Percentiles rank a stretch among this genome's conserved stretches.
Conservation (phyloP, 2,329 filamentous ascomycete species). For the Aspergillus jensenii region DNA sequence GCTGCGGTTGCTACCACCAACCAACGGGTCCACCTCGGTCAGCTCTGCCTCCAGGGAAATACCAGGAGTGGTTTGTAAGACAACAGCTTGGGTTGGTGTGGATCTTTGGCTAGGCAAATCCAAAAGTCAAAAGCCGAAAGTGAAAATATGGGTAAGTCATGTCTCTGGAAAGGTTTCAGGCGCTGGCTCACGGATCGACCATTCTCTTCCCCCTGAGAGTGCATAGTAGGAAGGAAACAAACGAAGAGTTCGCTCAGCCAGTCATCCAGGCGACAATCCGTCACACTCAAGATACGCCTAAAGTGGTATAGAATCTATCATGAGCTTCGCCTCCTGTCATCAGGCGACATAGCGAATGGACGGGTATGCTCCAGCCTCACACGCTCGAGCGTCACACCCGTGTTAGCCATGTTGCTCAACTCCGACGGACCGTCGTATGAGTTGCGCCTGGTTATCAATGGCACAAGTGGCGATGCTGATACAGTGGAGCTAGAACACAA, state of each 20-base stretch:
- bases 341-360: slow-evolving; percentile 16
- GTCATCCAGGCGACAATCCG: background rate
- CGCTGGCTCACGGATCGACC: background rate
- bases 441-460: background rate
- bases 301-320: slow-evolving; percentile 7
- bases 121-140: background rate
- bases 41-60: slow-evolving; percentile 14
- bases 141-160: background rate
- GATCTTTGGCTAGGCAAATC: slow-evolving; percentile 6
- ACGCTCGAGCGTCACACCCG: slow-evolving; percentile 17
- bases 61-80: slow-evolving; percentile 10
- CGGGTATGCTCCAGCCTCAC: slow-evolving; percentile 14
- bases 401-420: slow-evolving; percentile 10
- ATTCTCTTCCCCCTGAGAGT: background rate
- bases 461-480: slow-evolving; percentile 11
- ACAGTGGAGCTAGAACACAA: background rate
- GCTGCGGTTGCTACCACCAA: slow-evolving; percentile 24
- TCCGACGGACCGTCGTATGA: slow-evolving; percentile 18
- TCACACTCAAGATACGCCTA: slow-evolving; percentile 4
- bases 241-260: background rate
- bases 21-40: slow-evolving; percentile 21
- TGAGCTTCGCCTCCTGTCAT: slow-evolving; percentile 8
- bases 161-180: slow-evolving; percentile 4
- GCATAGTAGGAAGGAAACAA: background rate
- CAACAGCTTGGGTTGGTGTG: slow-evolving; percentile 12